These are phyloP conservation scores for Orobanche coerulescens DNA, from an alignment of 257 asterid species.

Conservation along the genomic window DNA sequence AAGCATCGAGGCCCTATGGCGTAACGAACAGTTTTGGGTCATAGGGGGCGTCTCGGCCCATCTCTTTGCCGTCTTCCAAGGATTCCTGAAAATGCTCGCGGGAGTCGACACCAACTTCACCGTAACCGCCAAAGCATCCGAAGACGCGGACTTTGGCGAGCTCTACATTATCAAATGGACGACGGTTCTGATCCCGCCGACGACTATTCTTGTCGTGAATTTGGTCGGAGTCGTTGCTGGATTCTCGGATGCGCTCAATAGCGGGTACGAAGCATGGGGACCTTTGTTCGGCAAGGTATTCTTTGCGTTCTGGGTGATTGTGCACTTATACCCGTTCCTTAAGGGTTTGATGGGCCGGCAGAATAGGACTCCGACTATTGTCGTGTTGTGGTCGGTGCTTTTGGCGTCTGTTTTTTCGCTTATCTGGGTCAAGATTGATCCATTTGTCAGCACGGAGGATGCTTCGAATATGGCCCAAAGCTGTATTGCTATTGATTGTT, in stretches of 20 bases:
- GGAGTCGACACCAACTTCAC: conserved; percentile 94
- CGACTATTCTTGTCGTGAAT: conserved; percentile 69
- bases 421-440: conserved; percentile 90
- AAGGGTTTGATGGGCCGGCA: conserved; percentile 95
- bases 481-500: conserved; percentile 87
- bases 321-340: conserved; percentile 87
- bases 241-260: conserved; percentile 83
- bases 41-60: conserved; percentile 98
- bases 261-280: conserved; percentile 91
- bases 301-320: conserved; percentile 90
- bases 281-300: conserved; percentile 87
- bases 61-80: conserved; percentile 97
- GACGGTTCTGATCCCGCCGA: conserved; percentile 90
- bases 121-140: conserved; percentile 76
- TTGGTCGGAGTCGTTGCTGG: conserved; percentile 95
- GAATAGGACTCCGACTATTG: conserved; percentile 87
- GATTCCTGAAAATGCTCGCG: conserved; percentile 83
- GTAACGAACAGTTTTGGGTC: conserved; percentile 99
- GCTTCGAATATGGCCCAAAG: conserved; percentile 43
- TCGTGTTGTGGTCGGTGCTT: conserved; percentile 83
- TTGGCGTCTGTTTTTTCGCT: conserved; percentile 94
- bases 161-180: conserved; percentile 92
- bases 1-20: conserved; percentile 89
- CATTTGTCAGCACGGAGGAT: conserved; percentile 54
- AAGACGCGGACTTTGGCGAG: conserved; percentile 77